phyloP scores from a whole-genome alignment of 73 alveolate genomes.

The Blepharisma japonicum region DNA sequence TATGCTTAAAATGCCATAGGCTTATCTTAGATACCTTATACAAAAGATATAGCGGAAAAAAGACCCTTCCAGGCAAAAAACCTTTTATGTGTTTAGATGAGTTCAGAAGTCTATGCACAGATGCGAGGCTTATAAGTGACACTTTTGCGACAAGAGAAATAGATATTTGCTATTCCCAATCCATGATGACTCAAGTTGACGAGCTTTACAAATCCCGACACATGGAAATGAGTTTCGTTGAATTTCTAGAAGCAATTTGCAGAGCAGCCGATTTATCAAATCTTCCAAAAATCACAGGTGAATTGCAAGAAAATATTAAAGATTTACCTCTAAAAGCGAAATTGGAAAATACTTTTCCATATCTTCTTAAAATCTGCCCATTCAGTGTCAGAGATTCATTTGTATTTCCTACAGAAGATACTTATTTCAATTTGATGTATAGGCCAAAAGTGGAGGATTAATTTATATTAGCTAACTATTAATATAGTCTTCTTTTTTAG shows the following conservation, averaged over 20 bases:
- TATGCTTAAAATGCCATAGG: conserved; percentile 29
- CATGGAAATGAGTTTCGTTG: conserved; percentile 63
- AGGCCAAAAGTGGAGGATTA: background rate
- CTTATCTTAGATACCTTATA: conserved; percentile 19
- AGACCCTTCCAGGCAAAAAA: conserved; percentile 49
- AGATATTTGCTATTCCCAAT: conserved; percentile 53
- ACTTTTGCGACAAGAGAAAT: conserved; percentile 65
- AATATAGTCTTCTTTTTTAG: too few relatives aligned
- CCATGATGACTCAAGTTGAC: conserved; percentile 78
- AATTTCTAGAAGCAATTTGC: conserved; percentile 60
- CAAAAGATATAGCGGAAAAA: conserved; percentile 50
- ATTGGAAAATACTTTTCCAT: background rate
- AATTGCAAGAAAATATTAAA: too few relatives aligned
- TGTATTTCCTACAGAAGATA: conserved; percentile 14
- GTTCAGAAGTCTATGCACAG: conserved; percentile 53
- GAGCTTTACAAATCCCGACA: conserved; percentile 70
- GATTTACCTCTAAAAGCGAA: background rate
- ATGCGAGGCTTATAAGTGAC: conserved; percentile 67
- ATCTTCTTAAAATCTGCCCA: background rate
- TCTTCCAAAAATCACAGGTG: too few relatives aligned
- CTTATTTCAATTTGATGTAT: conserved; percentile 12
- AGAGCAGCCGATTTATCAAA: background rate
- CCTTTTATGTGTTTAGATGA: conserved; percentile 59
- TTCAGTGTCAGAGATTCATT: background rate
- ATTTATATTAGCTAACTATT: too few relatives aligned